A percentile compares a stretch with the other conserved stretches of the same genome.
Conservation (phyloP, 1,284 basidiomycete genomes). For the Leccinum holopus region DNA sequence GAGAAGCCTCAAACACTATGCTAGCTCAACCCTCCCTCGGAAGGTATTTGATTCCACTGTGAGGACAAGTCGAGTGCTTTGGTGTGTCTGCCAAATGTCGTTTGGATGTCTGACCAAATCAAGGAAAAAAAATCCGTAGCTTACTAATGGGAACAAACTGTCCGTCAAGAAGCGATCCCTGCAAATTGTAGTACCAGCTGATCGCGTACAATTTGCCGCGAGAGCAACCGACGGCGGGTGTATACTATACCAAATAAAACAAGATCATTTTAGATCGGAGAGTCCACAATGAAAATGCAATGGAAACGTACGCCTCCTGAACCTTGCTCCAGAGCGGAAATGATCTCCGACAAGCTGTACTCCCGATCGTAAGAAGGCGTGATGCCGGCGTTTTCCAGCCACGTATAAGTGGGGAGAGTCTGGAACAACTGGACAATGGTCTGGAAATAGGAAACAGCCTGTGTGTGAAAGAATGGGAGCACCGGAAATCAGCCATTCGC, state of each 20-base stretch:
- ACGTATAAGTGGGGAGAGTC: conserved; percentile 64
- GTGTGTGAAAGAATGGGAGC: not conserved
- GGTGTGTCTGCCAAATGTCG: conserved; percentile 48
- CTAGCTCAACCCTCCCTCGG: conserved; percentile 16
- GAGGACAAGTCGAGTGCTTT: conserved; percentile 23
- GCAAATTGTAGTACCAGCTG: conserved; percentile 66
- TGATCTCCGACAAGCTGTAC: conserved; percentile 57
- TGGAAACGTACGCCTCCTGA: conserved; percentile 39
- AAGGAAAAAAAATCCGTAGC: conserved; percentile 5
- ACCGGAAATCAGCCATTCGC: not conserved
- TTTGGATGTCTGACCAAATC: not conserved
- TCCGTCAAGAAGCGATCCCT: conserved; percentile 67
- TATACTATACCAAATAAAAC: conserved; percentile 39
- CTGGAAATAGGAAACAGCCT: conserved; percentile 74
- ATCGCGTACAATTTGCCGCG: conserved; percentile 50
- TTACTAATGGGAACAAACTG: conserved; percentile 58
- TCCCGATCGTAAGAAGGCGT: conserved; percentile 56
- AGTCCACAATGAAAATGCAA: not conserved
- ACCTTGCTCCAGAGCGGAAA: conserved; percentile 55
- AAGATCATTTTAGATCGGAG: not conserved
- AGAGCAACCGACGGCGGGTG: conserved; percentile 59
- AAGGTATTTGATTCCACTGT: conserved; percentile 10
- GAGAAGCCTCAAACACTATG: not conserved
- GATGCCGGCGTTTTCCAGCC: conserved; percentile 67
- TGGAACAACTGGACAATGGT: conserved; percentile 65